phyloP scores from a whole-genome alignment of 768 basidiomycete genomes.

The Roridomyces roridus region DNA sequence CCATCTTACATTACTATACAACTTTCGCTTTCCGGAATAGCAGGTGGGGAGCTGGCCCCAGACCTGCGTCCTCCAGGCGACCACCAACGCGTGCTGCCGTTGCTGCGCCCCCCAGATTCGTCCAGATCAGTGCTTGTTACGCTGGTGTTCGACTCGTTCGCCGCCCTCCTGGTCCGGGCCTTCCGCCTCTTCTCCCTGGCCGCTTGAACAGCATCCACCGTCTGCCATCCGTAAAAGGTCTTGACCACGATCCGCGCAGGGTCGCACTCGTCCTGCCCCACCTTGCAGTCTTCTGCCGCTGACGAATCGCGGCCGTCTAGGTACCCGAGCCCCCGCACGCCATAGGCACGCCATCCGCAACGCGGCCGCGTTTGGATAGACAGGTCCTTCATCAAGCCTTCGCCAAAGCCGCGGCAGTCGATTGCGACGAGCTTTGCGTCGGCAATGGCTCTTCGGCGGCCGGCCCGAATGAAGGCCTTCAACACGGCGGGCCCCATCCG shows the following conservation, averaged over 20 bases:
- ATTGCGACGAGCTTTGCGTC: slow-evolving; percentile 70
- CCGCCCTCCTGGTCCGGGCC: slow-evolving; percentile 47
- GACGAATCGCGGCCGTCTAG: slow-evolving; percentile 70
- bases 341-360: slow-evolving; percentile 76
- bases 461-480: slow-evolving; percentile 68
- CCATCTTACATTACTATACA: slow-evolving; percentile 18
- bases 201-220: slow-evolving; percentile 75
- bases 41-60: slow-evolving; percentile 25
- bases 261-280: slow-evolving; percentile 86
- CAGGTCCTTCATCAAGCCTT: slow-evolving; percentile 68
- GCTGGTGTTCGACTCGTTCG: slow-evolving; percentile 46
- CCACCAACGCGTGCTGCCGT: slow-evolving; percentile 38
- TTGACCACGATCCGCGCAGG: slow-evolving; percentile 74
- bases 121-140: slow-evolving; percentile 34
- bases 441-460: slow-evolving; percentile 49
- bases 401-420: slow-evolving; percentile 77
- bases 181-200: slow-evolving; percentile 73
- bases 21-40: slow-evolving; percentile 16
- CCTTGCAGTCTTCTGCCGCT: slow-evolving; percentile 63
- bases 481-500: slow-evolving; percentile 66
- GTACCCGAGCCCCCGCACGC: slow-evolving; percentile 71
- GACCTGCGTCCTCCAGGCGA: slow-evolving; percentile 29
- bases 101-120: slow-evolving; percentile 18
- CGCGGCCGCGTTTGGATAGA: slow-evolving; percentile 65
- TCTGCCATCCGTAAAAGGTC: slow-evolving; percentile 88